These are phyloP conservation scores for Claviceps paspali DNA, from an alignment of 2,329 filamentous ascomycete genomes.

Conservation along the genomic window DNA sequence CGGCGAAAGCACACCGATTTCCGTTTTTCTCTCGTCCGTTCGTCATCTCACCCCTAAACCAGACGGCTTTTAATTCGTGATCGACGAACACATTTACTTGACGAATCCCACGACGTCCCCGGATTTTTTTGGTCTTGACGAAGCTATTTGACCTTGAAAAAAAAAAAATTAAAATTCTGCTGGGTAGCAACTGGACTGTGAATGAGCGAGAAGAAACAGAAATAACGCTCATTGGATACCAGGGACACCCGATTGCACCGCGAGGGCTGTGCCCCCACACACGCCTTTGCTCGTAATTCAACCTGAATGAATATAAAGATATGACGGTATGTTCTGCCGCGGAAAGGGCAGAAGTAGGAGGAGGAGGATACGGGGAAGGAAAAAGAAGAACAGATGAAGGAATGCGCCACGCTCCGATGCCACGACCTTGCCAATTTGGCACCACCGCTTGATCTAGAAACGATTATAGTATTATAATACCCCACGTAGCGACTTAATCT, in stretches of 20 bases:
- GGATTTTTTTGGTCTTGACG: neutral
- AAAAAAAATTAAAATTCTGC: too few relatives aligned
- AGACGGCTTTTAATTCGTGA: neutral
- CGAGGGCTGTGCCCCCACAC: neutral
- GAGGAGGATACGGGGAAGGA: too few relatives aligned
- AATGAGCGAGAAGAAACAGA: neutral
- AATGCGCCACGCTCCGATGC: neutral
- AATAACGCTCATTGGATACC: neutral
- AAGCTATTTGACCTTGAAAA: neutral
- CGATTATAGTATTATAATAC: slow-evolving; percentile 4
- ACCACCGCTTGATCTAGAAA: slow-evolving; percentile 1
- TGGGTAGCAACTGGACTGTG: neutral
- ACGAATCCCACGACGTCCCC: neutral
- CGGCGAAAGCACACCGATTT: slow-evolving; percentile 9
- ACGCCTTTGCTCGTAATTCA: neutral
- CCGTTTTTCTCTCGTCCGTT: slow-evolving; percentile 7
- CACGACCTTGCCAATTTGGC: neutral
- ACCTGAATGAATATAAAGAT: too few relatives aligned
- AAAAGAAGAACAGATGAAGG: neutral
- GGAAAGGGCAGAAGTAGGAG: too few relatives aligned
- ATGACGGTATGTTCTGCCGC: too few relatives aligned
- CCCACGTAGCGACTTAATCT: slow-evolving; percentile 6
- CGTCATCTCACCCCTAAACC: slow-evolving; percentile 4
- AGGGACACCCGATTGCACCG: neutral
- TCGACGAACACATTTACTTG: slow-evolving; percentile 2